Evolutionary conservation across 805 yeast species (phyloP).

Genomic region (Isabelozyma rhagii): DNA sequence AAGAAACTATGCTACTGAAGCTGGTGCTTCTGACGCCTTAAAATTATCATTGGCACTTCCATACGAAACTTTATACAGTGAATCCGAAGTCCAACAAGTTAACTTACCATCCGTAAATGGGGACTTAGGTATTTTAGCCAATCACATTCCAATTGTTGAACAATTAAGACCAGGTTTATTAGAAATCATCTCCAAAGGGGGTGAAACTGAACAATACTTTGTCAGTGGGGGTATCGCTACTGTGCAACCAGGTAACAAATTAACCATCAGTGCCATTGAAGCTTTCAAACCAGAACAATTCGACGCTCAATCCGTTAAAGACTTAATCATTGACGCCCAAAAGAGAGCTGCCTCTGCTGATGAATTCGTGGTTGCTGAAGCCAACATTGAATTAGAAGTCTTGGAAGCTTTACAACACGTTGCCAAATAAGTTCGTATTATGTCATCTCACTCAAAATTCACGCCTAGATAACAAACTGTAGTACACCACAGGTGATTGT

Average conservation of each 20-base stretch:
- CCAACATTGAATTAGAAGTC: constrained; percentile 92
- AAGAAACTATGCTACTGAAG: constrained; percentile 90
- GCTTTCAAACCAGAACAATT: constrained; percentile 90
- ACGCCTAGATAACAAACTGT: constrained; percentile 1
- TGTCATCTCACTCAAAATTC: background rate
- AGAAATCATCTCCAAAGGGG: constrained; percentile 78
- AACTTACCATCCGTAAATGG: constrained; percentile 95
- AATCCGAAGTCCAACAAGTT: constrained; percentile 65
- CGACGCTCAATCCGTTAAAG: constrained; percentile 73
- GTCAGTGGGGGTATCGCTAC: constrained; percentile 96
- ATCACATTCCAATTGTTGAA: constrained; percentile 96
- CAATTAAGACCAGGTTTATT: constrained; percentile 95
- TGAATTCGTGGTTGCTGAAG: constrained; percentile 89
- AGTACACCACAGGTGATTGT: background rate
- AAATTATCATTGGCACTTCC: constrained; percentile 91
- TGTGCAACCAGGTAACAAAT: constrained; percentile 89
- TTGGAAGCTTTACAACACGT: constrained; percentile 88
- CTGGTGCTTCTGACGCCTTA: constrained; percentile 59
- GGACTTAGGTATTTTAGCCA: constrained; percentile 93
- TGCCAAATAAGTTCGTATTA: constrained; percentile 50
- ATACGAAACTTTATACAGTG: constrained; percentile 65
- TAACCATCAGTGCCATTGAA: constrained; percentile 90
- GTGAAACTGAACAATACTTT: constrained; percentile 75
- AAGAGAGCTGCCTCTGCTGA: constrained; percentile 83
- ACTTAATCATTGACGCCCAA: constrained; percentile 88